phyloP scores from a whole-genome alignment of 2,329 filamentous ascomycete species.

The Lasiodiplodia gonubiensis region DNA sequence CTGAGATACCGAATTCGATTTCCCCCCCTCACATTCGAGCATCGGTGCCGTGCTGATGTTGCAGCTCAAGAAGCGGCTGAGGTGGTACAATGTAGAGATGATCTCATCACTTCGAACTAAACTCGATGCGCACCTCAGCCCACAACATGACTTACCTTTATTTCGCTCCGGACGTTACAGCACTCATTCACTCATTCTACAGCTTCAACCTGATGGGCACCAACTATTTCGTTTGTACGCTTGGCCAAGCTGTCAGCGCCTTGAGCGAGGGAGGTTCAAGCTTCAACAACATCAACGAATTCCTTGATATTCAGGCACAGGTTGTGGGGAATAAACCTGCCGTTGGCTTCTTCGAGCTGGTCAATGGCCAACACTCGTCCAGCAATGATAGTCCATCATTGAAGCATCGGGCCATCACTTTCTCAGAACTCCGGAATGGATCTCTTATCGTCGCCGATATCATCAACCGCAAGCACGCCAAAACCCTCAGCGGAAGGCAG shows the following conservation, averaged over 20 bases:
- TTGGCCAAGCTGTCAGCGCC: conserved; percentile 60
- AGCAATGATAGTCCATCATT: conserved; percentile 31
- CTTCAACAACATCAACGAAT: conserved; percentile 34
- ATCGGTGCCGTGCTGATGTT: not conserved
- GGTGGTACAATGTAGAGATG: not conserved
- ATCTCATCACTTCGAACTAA: not conserved
- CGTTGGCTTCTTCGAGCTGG: conserved; percentile 56
- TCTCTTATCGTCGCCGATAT: conserved; percentile 45
- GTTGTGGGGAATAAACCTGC: conserved; percentile 50
- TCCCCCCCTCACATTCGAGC: not conserved
- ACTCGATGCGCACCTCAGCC: not conserved
- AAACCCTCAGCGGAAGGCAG: conserved; percentile 30
- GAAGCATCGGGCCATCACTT: conserved; percentile 43
- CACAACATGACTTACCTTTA: not conserved
- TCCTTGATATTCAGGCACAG: conserved; percentile 50
- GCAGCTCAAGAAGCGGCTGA: not conserved
- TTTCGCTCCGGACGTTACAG: too few species aligned
- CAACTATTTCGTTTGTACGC: conserved; percentile 67
- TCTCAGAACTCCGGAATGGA: conserved; percentile 42
- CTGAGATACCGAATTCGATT: not conserved
- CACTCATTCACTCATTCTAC: not conserved
- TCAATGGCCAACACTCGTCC: not conserved
- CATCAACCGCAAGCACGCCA: conserved; percentile 35
- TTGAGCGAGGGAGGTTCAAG: conserved; percentile 39
- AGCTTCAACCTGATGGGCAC: conserved; percentile 14